Evolutionary conservation across 2,329 filamentous ascomycete genomes (phyloP), one percentile per base, ranked within the genome.

Genomic region (Penicillium corylophilum): DNA sequence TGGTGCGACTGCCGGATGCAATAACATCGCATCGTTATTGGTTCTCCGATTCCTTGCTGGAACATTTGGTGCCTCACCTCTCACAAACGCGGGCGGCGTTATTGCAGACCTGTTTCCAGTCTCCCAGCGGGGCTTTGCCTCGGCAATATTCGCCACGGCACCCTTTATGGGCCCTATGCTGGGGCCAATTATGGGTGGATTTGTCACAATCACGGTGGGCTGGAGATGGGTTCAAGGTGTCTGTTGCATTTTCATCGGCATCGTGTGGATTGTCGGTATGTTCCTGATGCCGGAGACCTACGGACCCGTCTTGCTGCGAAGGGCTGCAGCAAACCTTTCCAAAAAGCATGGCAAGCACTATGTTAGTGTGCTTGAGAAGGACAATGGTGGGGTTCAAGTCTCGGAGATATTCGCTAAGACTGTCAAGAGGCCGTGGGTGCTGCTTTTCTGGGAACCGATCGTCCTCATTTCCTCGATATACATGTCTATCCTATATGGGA

Each of bases 21-120:
- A 53, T 20, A 54, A 54, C 20, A 29, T 53, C 3, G 16, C 44
- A 12, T 57, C 54, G 1, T 22, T 56, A 10, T 12, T 59, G 3
- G 38, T 56, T 7, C 24, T 53, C 15, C 44, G 56, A 5, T 56
- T 57, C 29, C 43, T 59, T n/a, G 45, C 49, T 3, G 56, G 56
- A 26, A 15, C 48, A 7, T 51, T 52, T 18, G 56, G 54, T 2
- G 43, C 48, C n/a, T 46, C 48, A 9, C 39, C 48, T 1, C 44
- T 56, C 18, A 28, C 39, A 1, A 52, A 57, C n/a, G 41, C 54
- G 8, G 56, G 54, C 10, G 56, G 56, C 7, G 47, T 46, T 1
- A 55, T 59, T 35, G 42, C 51, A 9, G 56, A 59, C 44, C 28
- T 57, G 3, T 59, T 59, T 22, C 28, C 44, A 1, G 26, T 51